Evolutionary conservation across 164 flowering plant genomes (phyloP), one percentile per base, ranked within the genome.

Genomic region (Vitis amurensis): DNA sequence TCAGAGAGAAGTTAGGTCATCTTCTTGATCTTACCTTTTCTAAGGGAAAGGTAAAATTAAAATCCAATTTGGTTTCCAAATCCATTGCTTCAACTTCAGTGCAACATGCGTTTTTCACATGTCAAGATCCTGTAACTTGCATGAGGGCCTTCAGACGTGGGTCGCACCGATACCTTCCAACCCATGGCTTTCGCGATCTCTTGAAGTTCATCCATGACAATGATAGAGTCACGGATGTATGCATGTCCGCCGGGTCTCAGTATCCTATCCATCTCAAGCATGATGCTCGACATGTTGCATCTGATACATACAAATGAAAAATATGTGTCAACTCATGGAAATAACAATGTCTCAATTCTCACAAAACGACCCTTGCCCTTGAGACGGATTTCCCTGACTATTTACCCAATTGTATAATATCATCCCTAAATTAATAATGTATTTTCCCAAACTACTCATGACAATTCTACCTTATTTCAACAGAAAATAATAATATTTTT

Each of bases 191-290:
- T 83, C 2, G 83, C 88, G 6, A 81, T 73, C 53, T 81, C 89
- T 77, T 77, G 80, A 78, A 91, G 80, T 66, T 87, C 92, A 71
- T 81, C 87, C 79, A 93, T 87, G 53, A 91, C 77, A 19, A 81
- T 30, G 30, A 90, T n/a, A 11, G 92, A 77, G 73, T 93, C 98
- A 9, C 91, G 91, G 31, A 93, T 89, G 64, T 88, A 90, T n/a
- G 68, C 94, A 44, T 59, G 84, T 7, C 98, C 98, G 58, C 94
- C 97, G n/a, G 98, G 98, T 72, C 98, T 88, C 53, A 93, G 68
- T 0, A 93, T 90, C 68, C 98, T 80, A 71, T 93, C 97, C 97
- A 93, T 93, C 83, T 93, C 98, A 53, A 93, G 87, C 89, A 93
- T 85, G 58, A 93, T 93, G 19, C 78, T 80, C 2, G 90, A 86